Evolutionary conservation across 495 filamentous ascomycete genomes (phyloP).

Genomic region (Neurospora tetraspora): DNA sequence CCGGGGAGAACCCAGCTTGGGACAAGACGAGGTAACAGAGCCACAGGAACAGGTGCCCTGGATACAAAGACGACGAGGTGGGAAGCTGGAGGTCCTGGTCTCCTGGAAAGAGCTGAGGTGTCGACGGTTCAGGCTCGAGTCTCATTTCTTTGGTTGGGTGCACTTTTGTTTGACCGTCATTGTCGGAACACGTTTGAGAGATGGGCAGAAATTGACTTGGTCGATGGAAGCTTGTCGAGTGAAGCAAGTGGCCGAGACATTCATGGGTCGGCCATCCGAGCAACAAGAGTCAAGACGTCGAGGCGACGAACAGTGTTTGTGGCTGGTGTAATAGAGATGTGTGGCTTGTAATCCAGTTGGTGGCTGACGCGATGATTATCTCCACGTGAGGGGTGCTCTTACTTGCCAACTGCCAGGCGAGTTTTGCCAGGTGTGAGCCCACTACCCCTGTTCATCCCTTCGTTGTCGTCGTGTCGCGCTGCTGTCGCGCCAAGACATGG

Average conservation of each 20-base stretch:
- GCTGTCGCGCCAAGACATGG: slow-evolving; percentile 3
- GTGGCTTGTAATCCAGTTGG: neutral
- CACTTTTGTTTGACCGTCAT: neutral
- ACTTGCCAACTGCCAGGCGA: neutral
- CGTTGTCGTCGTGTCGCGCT: slow-evolving; percentile 2
- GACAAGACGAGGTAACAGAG: neutral
- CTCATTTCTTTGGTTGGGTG: neutral
- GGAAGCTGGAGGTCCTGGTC: neutral
- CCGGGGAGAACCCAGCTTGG: neutral
- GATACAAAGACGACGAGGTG: neutral
- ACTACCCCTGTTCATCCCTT: neutral
- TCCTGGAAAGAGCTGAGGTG: neutral
- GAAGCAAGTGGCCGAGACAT: neutral
- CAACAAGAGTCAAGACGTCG: neutral
- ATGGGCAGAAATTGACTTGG: neutral
- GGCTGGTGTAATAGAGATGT: neutral
- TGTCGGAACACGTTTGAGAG: neutral
- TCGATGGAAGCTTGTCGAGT: neutral
- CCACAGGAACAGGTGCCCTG: neutral
- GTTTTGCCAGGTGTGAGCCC: neutral
- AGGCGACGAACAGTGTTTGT: neutral
- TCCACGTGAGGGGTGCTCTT: neutral
- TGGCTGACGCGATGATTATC: neutral
- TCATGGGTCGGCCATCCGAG: neutral
- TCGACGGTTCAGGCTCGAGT: neutral